Percentiles rank a stretch among this genome's conserved stretches.
Evolutionary conservation across 768 basidiomycete genomes (phyloP).

Genomic region (Macrolepiota dolichaula): DNA sequence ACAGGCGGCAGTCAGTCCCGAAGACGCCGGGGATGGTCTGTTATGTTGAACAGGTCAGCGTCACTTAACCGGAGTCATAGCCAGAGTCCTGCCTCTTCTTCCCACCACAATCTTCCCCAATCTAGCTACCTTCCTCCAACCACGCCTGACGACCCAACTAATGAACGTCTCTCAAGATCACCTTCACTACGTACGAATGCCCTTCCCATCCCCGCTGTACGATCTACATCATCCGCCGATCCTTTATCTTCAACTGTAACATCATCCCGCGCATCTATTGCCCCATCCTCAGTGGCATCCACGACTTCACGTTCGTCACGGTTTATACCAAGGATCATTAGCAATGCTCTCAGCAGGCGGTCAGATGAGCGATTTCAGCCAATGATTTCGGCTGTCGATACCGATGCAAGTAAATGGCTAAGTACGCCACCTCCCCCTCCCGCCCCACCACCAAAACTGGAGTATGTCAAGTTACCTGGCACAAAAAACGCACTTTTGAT

Average conservation of each 20-base stretch:
- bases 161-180: constrained; percentile 31
- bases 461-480: constrained; percentile 90
- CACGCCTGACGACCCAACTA: constrained; percentile 21
- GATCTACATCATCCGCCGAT: constrained; percentile 14
- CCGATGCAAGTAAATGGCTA: constrained; percentile 32
- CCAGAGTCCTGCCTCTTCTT: constrained; percentile 21
- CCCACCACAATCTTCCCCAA: constrained; percentile 13
- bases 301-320: constrained; percentile 48
- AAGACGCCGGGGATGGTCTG: constrained; percentile 16
- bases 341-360: constrained; percentile 60
- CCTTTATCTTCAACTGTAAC: constrained; percentile 20
- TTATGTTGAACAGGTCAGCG: constrained; percentile 10
- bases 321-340: constrained; percentile 70
- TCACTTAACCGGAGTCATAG: constrained; percentile 16
- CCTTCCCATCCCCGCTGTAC: constrained; percentile 15
- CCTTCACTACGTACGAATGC: constrained; percentile 37
- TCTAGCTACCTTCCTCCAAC: constrained; percentile 22
- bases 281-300: constrained; percentile 22
- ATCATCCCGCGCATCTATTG: constrained; percentile 18
- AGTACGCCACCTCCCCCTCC: constrained; percentile 14
- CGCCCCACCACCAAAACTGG: constrained; percentile 74
- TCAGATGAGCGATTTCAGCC: constrained; percentile 51
- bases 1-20: constrained; percentile 8
- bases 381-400: constrained; percentile 33
- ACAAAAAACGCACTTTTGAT: constrained; percentile 83